These are phyloP conservation scores for Geotrichum aggregatum DNA, from an alignment of 1,139 yeast species.

Conservation along the genomic window DNA sequence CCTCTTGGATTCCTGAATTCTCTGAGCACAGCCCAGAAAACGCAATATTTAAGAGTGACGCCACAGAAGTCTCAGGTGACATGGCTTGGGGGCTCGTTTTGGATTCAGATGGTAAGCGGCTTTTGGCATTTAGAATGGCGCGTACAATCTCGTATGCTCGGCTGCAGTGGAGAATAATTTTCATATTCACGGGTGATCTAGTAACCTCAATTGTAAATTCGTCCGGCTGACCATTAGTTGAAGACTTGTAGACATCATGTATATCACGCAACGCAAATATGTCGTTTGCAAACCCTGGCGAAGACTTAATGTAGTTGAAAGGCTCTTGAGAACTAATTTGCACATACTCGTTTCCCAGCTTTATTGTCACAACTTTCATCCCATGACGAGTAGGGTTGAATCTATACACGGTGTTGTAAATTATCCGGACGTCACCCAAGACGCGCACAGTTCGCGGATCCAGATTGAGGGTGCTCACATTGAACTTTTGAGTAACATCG, in stretches of 20 bases:
- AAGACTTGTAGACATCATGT: constrained; percentile 50
- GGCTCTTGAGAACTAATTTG: constrained; percentile 52
- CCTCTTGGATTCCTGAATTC: constrained; percentile 55
- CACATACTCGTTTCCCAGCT: constrained; percentile 66
- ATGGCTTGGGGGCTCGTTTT: not conserved
- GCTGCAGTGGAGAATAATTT: constrained; percentile 22
- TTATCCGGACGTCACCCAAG: constrained; percentile 29
- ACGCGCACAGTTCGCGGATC: constrained; percentile 27
- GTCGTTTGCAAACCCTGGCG: constrained; percentile 31
- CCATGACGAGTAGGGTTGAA: constrained; percentile 15
- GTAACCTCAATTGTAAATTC: constrained; percentile 57
- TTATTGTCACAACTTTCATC: constrained; percentile 45
- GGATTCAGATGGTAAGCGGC: constrained; percentile 21
- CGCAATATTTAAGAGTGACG: constrained; percentile 52
- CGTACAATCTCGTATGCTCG: constrained; percentile 31
- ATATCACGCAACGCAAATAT: constrained; percentile 38
- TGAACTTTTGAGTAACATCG: constrained; percentile 26
- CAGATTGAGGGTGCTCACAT: constrained; percentile 27
- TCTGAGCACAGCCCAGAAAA: constrained; percentile 64
- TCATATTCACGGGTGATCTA: constrained; percentile 18
- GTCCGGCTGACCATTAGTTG: constrained; percentile 47
- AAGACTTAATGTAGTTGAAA: constrained; percentile 45
- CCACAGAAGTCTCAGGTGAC: constrained; percentile 13
- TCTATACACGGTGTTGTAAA: constrained; percentile 23
- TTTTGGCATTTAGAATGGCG: constrained; percentile 29